Base-by-base conservation (phyloP, 148 eudicot species). In the Rhododendron vialii region DNA sequence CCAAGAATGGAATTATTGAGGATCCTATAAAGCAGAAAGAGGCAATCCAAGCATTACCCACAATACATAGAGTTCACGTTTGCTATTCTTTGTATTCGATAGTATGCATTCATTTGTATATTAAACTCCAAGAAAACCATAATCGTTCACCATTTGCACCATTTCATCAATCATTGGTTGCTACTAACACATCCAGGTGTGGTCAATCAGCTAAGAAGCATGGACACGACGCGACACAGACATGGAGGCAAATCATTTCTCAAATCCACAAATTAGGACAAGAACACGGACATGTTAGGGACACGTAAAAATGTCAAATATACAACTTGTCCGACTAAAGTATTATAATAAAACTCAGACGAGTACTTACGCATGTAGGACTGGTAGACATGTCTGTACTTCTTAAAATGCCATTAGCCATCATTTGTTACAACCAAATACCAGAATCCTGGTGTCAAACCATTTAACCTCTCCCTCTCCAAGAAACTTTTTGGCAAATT, bases 11-110 rank as follows among this genome's bases (percentile, higher is more conserved):
- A 88, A 93, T 91, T 90, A 94, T 87, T 95, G 93, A 93, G 10
- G 96, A 92, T 63, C 92, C 94, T 33, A 93, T 90, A 59, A 93
- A 91, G 92, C 93, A 93, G 82, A 93, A 93, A 30, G 96, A 87
- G 51, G 94, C 91, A 57, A 92, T 87, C 93, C 93, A 93, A 89
- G 88, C 92, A 91, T 93, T 61, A 94, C 93, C 97, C 89, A 92
- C 83, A 89, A 59, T 33, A 76, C 45, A 88, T 3, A 15, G 55
- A 83, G 65, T 69, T 45, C 33, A 45, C 0, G 28, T 36, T 76
- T 14, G 28, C 11, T 36, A 75, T 55, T 63, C 73, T 78, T n/a
- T 51, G 9, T n/a, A 15, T 30, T 26, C 12, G 18, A n/a, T 78
- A 3, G 3, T 18, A 24, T 36, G 13, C 55, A 43, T 78, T 13